Conservation (phyloP, 2,329 filamentous ascomycete genomes). For the Sporothrix schenckii region DNA sequence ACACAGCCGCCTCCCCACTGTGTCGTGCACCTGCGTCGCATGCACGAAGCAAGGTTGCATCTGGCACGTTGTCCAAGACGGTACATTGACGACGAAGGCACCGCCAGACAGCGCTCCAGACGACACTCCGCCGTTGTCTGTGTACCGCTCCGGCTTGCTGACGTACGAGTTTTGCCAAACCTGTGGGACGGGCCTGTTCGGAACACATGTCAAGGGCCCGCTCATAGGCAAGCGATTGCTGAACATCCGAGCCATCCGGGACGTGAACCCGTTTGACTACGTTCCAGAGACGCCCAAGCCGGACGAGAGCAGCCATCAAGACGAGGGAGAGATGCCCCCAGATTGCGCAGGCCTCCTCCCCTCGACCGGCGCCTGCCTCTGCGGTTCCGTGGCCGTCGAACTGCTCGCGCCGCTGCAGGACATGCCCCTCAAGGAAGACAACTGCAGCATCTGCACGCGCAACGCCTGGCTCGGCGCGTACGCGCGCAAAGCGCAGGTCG, state of each 20-base stretch:
- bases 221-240: not conserved
- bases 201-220: constrained; percentile 4
- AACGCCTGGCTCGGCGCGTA: constrained; percentile 34
- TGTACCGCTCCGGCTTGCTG: constrained; percentile 10
- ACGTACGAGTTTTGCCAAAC: constrained; percentile 31
- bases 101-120: constrained; percentile 5
- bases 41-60: constrained; percentile 30
- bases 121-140: not conserved
- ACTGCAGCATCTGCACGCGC: constrained; percentile 35
- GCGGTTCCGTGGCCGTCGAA: constrained; percentile 32
- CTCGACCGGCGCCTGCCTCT: constrained; percentile 31
- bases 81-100: not conserved
- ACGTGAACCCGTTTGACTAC: constrained; percentile 29
- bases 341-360: not conserved
- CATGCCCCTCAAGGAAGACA: constrained; percentile 33
- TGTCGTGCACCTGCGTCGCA: not conserved
- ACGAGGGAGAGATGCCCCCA: not conserved
- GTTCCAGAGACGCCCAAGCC: too few species aligned
- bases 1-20: not conserved
- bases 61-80: constrained; percentile 6
- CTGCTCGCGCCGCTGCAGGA: constrained; percentile 25
- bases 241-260: constrained; percentile 28
- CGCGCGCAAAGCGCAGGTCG: constrained; percentile 26
- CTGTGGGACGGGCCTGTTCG: constrained; percentile 30
- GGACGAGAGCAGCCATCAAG: too few species aligned